Evolutionary conservation across 1,284 basidiomycete species (phyloP).

Genomic region (Trametes pubescens): DNA sequence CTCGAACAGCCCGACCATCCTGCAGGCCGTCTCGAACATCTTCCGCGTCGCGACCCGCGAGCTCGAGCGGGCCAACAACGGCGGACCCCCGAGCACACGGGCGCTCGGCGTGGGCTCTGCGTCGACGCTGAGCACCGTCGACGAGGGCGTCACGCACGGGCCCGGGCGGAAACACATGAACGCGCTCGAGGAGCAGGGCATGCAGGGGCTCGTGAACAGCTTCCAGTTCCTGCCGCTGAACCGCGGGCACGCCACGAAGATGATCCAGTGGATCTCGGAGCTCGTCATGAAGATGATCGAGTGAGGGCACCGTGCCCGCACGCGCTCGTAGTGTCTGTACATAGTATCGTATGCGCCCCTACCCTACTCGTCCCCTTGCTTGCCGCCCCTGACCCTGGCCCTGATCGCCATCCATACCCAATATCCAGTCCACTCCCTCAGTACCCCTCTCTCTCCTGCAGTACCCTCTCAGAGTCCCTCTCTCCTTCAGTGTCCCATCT

Average conservation of each 20-base stretch:
- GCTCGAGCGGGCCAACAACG: slow-evolving; percentile 55
- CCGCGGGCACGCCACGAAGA: slow-evolving; percentile 63
- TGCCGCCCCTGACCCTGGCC: not conserved
- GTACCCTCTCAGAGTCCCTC: slow-evolving; percentile 3
- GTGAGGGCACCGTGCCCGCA: slow-evolving; percentile 20
- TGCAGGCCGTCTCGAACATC: slow-evolving; percentile 76
- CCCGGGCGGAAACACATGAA: slow-evolving; percentile 55
- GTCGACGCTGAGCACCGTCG: slow-evolving; percentile 70
- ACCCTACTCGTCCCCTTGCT: slow-evolving; percentile 13
- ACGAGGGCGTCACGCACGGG: slow-evolving; percentile 54
- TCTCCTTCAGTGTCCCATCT: not conserved
- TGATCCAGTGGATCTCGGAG: slow-evolving; percentile 78
- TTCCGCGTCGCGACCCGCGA: slow-evolving; percentile 75
- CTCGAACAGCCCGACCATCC: slow-evolving; percentile 76
- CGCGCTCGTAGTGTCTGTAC: slow-evolving; percentile 16
- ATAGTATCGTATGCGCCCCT: slow-evolving; percentile 23
- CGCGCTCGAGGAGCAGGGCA: slow-evolving; percentile 72
- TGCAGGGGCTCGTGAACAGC: slow-evolving; percentile 74
- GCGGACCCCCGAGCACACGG: slow-evolving; percentile 47
- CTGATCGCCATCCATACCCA: too few relatives aligned
- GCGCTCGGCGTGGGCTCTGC: slow-evolving; percentile 56
- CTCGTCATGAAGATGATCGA: slow-evolving; percentile 66
- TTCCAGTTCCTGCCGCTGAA: slow-evolving; percentile 73
- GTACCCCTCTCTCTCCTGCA: not conserved
- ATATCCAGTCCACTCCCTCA: too few relatives aligned